Conservation (phyloP, 768 basidiomycete species). For the Trametes maxima region DNA sequence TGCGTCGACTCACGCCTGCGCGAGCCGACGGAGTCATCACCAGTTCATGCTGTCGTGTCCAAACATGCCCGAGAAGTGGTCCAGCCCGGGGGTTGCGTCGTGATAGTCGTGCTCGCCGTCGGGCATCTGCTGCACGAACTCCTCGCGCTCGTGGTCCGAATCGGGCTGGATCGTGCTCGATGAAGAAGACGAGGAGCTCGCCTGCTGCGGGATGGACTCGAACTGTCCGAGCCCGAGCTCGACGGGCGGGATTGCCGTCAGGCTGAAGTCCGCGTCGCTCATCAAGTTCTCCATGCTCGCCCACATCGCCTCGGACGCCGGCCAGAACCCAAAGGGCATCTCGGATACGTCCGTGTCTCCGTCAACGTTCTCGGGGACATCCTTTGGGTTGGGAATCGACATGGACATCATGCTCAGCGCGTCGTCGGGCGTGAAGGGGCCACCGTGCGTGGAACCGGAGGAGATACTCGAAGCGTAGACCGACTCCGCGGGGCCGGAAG, state of each 20-base stretch:
- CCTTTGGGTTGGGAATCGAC: constrained; percentile 30
- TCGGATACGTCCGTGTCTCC: constrained; percentile 26
- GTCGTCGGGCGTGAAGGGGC: constrained; percentile 52
- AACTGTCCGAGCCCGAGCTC: constrained; percentile 58
- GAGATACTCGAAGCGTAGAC: constrained; percentile 49
- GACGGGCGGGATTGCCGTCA: constrained; percentile 64
- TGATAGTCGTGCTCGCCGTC: constrained; percentile 34
- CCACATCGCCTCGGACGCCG: constrained; percentile 33
- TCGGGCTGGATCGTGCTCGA: constrained; percentile 15
- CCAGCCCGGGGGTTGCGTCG: constrained; percentile 32
- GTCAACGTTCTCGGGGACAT: constrained; percentile 35
- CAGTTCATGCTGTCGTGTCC: constrained; percentile 39
- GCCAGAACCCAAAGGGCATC: constrained; percentile 34
- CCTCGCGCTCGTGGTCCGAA: constrained; percentile 28
- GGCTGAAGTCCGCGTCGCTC: constrained; percentile 64
- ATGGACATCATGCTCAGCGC: constrained; percentile 33
- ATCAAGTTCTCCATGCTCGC: constrained; percentile 43
- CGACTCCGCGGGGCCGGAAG: constrained; percentile 1
- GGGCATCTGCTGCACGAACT: constrained; percentile 9
- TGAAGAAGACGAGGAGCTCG: constrained; percentile 18
- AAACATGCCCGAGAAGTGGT: constrained; percentile 42
- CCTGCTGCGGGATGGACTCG: constrained; percentile 29
- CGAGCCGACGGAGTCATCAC: constrained; percentile 35
- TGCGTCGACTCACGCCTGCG: constrained; percentile 37
- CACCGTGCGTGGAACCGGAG: constrained; percentile 47